Percentiles rank a stretch among this genome's conserved stretches.
Evolutionary conservation across 2,329 filamentous ascomycete species (phyloP).

Genomic region (Arthrobotrys entomopaga): DNA sequence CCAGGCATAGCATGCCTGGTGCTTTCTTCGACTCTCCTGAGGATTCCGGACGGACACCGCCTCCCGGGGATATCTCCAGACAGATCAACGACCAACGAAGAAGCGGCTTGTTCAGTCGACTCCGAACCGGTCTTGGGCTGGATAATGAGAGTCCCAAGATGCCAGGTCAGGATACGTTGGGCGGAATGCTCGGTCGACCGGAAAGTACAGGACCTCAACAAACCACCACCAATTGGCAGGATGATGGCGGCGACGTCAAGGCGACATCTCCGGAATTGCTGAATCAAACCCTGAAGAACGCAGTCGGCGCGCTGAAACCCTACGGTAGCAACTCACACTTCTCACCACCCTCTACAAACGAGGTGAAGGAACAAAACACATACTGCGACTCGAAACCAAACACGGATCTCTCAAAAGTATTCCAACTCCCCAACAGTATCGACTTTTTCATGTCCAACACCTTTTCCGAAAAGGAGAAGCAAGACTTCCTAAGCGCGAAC

Average conservation of each 20-base stretch:
- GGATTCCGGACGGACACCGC: constrained; percentile 16
- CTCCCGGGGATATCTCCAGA: constrained; percentile 18
- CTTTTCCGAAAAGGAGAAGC: constrained; percentile 62
- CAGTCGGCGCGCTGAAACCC: constrained; percentile 79
- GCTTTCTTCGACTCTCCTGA: constrained; percentile 53
- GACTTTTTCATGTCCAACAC: constrained; percentile 47
- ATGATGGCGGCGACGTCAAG: constrained; percentile 58
- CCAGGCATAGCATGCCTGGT: constrained; percentile 49
- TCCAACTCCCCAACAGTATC: constrained; percentile 38
- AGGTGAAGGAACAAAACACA: constrained; percentile 81
- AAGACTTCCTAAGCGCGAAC: constrained; percentile 71
- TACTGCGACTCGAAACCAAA: constrained; percentile 75
- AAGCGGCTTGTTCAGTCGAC: constrained; percentile 41
- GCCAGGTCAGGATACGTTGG: constrained; percentile 29
- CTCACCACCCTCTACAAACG: constrained; percentile 74
- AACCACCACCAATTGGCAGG: constrained; percentile 24
- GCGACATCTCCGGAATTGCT: constrained; percentile 70
- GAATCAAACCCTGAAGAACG: constrained; percentile 78
- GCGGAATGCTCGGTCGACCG: constrained; percentile 34
- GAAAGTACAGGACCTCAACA: constrained; percentile 38
- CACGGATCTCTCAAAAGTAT: constrained; percentile 38
- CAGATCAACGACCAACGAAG: constrained; percentile 24
- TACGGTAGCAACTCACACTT: constrained; percentile 80
- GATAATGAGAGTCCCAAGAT: constrained; percentile 19
- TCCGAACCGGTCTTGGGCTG: constrained; percentile 45